Percentiles rank a stretch among this genome's conserved stretches.
These are phyloP conservation scores for Tilletia indica DNA, from an alignment of 1,284 basidiomycete species.

Conservation along the genomic window DNA sequence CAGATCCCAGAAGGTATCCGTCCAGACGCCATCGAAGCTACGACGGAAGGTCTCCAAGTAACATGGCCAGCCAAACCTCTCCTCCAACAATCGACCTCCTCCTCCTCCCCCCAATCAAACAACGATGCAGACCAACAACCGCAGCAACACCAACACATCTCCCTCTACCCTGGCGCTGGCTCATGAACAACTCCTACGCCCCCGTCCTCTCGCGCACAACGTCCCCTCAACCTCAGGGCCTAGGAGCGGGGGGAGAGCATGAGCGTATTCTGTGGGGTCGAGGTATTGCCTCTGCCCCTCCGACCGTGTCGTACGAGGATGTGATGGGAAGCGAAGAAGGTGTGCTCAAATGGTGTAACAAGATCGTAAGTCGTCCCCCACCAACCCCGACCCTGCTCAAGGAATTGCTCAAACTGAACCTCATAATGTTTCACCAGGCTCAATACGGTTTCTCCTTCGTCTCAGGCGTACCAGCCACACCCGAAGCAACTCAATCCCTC, in stretches of 20 bases:
- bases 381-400: not conserved
- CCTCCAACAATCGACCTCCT: not conserved
- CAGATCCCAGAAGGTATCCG: constrained; percentile 75
- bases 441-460: constrained; percentile 85
- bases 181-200: constrained; percentile 72
- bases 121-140: not conserved
- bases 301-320: constrained; percentile 72
- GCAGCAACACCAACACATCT: constrained; percentile 62
- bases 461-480: constrained; percentile 73
- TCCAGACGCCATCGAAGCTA: constrained; percentile 66
- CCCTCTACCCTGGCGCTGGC: constrained; percentile 82
- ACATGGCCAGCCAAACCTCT: constrained; percentile 57
- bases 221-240: not conserved
- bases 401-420: constrained; percentile 28
- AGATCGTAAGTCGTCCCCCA: constrained; percentile 65
- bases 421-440: constrained; percentile 22
- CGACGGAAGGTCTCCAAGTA: constrained; percentile 68
- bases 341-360: constrained; percentile 76
- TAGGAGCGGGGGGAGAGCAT: constrained; percentile 5
- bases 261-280: constrained; percentile 69
- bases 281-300: constrained; percentile 72
- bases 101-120: not conserved
- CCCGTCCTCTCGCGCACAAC: constrained; percentile 59
- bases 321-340: constrained; percentile 73
- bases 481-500: constrained; percentile 80